A percentile compares a stretch with the other conserved stretches of the same genome.
These are phyloP conservation scores for Neofusicoccum parvum DNA, from an alignment of 2,329 filamentous ascomycete species.

Conservation along the genomic window DNA sequence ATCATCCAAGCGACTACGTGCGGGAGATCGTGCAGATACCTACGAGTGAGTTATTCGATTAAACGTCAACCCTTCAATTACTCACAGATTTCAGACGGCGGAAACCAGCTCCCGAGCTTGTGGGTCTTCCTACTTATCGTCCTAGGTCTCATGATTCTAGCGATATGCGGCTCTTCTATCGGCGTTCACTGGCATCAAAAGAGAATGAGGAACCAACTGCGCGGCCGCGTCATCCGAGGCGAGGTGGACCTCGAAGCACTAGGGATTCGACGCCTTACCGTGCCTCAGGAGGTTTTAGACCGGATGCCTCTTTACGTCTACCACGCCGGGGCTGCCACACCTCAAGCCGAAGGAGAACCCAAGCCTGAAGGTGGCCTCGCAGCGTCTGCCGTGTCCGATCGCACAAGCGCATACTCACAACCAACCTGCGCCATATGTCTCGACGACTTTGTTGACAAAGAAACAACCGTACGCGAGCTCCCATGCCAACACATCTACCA, in stretches of 20 bases:
- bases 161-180: conserved; percentile 68
- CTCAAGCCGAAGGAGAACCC: not conserved
- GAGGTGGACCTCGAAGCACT: conserved; percentile 85
- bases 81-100: conserved; percentile 41
- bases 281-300: conserved; percentile 71
- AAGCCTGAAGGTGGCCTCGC: not conserved
- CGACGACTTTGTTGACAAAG: conserved; percentile 71
- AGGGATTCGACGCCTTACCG: conserved; percentile 79
- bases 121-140: conserved; percentile 79
- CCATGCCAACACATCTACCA: conserved; percentile 94
- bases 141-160: conserved; percentile 67
- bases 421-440: conserved; percentile 89
- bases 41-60: conserved; percentile 26
- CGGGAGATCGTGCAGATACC: conserved; percentile 54
- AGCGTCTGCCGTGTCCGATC: not conserved
- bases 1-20: conserved; percentile 47
- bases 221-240: conserved; percentile 70
- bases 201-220: conserved; percentile 67
- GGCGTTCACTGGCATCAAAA: conserved; percentile 79
- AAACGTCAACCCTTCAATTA: not conserved
- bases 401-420: conserved; percentile 59
- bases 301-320: conserved; percentile 81
- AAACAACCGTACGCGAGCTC: conserved; percentile 78
- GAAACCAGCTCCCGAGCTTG: conserved; percentile 66
- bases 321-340: not conserved